Base-by-base conservation (phyloP, 176 grass and related monocot genomes). In the Canna indica region DNA sequence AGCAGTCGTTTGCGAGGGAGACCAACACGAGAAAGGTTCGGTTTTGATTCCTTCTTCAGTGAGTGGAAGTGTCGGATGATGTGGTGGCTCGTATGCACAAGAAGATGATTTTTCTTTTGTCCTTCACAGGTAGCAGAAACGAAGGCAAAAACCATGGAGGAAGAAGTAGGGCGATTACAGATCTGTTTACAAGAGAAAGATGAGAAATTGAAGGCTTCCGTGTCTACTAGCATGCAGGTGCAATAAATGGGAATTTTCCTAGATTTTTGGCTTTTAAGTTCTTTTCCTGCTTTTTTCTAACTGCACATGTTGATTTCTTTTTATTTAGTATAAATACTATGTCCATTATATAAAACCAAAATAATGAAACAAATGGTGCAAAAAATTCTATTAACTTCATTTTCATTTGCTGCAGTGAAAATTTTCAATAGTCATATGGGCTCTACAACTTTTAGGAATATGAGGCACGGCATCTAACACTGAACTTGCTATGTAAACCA, bases 111-210 rank as follows among this genome's bases (percentile, higher is more conserved):
- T 60, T 24, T 22, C n/a, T n/a, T 14, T 7, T 36, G 48, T 69
- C 56, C 3, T 31, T 60, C 0, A 7, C 77, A 96, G 91, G 81
- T 82, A 35, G 83, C 81, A 22, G 91, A 96, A 59, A 80, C 48
- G 7, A 88, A 88, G 61, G 83, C 85, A 64, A 82, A 26, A 45
- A 82, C 65, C 73, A 96, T 91, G 91, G 88, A 96, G 59, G 85
- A 91, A 36, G 83, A 96, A 70, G 78, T 96, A 20, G 67, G 59
- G 33, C 84, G 81, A 64, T 77, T 96, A 62, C 91, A 91, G 79
- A 84, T 77, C 73, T 91, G 78, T 44, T 78, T 91, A 22, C 58
- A 71, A 67, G 69, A 80, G n/a, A 96, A 88, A 73, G 83, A 91
- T 44, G 83, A 96, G 62, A 74, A 86, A 33, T 54, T 96, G 32